phyloP scores from a whole-genome alignment of 2,329 filamentous ascomycete species.

The Aspergillus brunneoviolaceus region DNA sequence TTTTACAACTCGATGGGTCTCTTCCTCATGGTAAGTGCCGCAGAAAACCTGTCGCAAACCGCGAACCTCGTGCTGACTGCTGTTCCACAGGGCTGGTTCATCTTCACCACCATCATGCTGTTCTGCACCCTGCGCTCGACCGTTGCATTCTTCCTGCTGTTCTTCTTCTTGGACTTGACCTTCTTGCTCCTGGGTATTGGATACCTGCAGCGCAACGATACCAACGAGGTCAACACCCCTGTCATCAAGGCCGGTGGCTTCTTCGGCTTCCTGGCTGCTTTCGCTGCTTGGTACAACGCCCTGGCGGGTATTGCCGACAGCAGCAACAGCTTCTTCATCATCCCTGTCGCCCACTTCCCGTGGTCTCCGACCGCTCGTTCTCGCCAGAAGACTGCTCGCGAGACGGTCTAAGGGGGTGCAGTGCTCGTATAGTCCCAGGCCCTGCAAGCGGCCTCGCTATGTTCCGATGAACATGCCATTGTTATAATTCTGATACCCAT shows the following conservation, averaged over 20 bases:
- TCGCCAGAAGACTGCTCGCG: slow-evolving; percentile 55
- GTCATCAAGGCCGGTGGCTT: slow-evolving; percentile 71
- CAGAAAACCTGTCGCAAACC: background rate
- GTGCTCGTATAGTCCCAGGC: background rate
- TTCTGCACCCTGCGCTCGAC: slow-evolving; percentile 75
- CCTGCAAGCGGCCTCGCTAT: background rate
- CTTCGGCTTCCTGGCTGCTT: slow-evolving; percentile 78
- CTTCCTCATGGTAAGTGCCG: slow-evolving; percentile 61
- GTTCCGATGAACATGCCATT: slow-evolving; percentile 12
- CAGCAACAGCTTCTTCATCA: slow-evolving; percentile 79
- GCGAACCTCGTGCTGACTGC: slow-evolving; percentile 9
- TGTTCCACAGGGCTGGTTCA: slow-evolving; percentile 68
- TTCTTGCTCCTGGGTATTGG: slow-evolving; percentile 71
- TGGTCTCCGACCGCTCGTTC: slow-evolving; percentile 79
- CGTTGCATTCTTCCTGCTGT: slow-evolving; percentile 73
- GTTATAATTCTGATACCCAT: slow-evolving; percentile 38
- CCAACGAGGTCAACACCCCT: slow-evolving; percentile 41
- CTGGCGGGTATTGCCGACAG: slow-evolving; percentile 75
- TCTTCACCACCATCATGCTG: slow-evolving; percentile 75
- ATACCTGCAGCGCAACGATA: slow-evolving; percentile 57
- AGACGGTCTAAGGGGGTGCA: slow-evolving; percentile 31
- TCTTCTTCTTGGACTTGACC: slow-evolving; percentile 72
- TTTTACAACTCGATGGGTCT: slow-evolving; percentile 66
- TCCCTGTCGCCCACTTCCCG: slow-evolving; percentile 91
- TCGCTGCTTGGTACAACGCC: slow-evolving; percentile 84